Evolutionary conservation across 345 rosid genomes (phyloP).

Genomic region (Populus ilicifolia): DNA sequence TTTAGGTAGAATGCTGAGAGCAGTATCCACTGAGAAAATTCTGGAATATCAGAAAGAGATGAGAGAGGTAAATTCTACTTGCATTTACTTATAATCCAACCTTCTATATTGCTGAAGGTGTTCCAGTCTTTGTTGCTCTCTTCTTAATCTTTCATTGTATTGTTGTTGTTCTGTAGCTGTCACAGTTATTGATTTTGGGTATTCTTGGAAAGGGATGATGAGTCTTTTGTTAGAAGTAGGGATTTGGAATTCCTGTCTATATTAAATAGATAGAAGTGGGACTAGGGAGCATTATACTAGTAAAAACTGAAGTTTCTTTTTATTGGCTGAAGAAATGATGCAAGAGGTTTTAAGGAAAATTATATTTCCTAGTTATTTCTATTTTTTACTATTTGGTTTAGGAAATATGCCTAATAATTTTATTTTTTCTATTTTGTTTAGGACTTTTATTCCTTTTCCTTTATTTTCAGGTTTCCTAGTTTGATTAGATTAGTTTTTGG

Average conservation of each 20-base stretch:
- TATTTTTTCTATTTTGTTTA: no score
- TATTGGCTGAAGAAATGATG: neutral
- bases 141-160: neutral
- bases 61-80: constrained; percentile 41
- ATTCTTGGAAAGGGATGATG: neutral
- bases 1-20: constrained; percentile 60
- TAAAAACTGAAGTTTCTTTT: neutral
- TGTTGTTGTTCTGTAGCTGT: neutral
- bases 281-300: neutral
- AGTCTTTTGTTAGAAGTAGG: neutral
- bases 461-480: no score
- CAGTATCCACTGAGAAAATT: constrained; percentile 47
- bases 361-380: no score
- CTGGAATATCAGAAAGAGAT: constrained; percentile 75
- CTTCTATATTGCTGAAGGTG: neutral
- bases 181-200: neutral
- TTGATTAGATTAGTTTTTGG: no score
- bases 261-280: neutral
- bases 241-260: neutral
- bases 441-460: no score
- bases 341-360: no score
- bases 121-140: neutral
- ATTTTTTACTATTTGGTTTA: no score
- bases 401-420: no score
- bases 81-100: neutral